Evolutionary conservation across 148 eudicot genomes (phyloP), one percentile per base, ranked within the genome.

Genomic region (Talinum fruticosum): DNA sequence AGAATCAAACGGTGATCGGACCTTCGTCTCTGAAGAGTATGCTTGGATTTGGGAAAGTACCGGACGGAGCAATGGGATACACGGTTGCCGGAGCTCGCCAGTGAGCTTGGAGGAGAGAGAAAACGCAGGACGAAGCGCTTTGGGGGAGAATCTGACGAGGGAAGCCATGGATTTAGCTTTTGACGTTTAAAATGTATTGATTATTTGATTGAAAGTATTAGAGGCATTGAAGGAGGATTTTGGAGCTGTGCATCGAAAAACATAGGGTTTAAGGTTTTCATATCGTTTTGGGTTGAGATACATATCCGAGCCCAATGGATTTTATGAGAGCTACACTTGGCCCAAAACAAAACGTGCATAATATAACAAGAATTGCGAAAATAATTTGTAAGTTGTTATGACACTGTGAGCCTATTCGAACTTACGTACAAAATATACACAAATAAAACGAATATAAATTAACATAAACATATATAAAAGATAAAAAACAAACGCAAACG

Each of bases 1-100:
- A 14, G 85, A 79, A 65, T 82, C 82, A 26, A 87, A 87, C 26
- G 85, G 89, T 23, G 89, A 86, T 44, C 70, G 77, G 35, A 26
- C 26, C 59, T 54, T 45, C 47, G 85, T 23, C 36, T 54, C 89
- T 30, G 84, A 67, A 47, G 23, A 36, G 68, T 32, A 53, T 44
- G 10, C 19, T 6, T 81, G 83, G 34, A 54, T 71, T 70, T 75
- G 65, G 44, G 79, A 37, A 30, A 24, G n/a, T 12, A 35, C 13
- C 59, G 33, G 36, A 5, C 28, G 74, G 41, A 51, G 13, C 10
- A 33, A 29, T 44, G 33, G 78, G 66, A 78, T 24, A 24, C 38
- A 36, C 72, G 62, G 69, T 72, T 57, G 33, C 10, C 32, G 51
- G 34, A 47, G n/a, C 30, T 12, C 74, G 38, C 59, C 33, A 12